Conservation (phyloP, 805 yeast genomes). For the Lachancea fermentati region DNA sequence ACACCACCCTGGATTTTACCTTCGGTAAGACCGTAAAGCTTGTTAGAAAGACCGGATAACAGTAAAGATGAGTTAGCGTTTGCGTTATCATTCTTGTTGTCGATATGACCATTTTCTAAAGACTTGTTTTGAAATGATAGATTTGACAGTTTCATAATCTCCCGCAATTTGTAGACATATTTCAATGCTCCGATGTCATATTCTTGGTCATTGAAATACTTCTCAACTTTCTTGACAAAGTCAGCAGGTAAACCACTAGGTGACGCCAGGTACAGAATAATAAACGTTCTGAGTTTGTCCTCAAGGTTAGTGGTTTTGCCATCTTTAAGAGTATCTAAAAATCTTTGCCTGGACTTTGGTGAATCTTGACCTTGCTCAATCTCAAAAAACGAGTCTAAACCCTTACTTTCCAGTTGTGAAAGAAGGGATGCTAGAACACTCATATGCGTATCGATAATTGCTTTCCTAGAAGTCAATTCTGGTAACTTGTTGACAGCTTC, state of each 20-base stretch:
- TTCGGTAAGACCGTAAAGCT: constrained; percentile 73
- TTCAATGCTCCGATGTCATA: constrained; percentile 58
- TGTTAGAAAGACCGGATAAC: constrained; percentile 69
- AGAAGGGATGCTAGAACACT: constrained; percentile 81
- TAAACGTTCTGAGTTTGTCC: constrained; percentile 85
- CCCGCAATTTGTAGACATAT: constrained; percentile 78
- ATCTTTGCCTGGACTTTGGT: constrained; percentile 46
- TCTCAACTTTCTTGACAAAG: constrained; percentile 56
- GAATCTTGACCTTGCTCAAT: constrained; percentile 75
- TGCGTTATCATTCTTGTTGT: constrained; percentile 24
- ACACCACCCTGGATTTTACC: constrained; percentile 85
- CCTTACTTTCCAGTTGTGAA: constrained; percentile 78
- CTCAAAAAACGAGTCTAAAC: constrained; percentile 86
- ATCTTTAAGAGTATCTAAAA: constrained; percentile 50
- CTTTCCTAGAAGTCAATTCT: constrained; percentile 81
- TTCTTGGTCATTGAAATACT: constrained; percentile 49
- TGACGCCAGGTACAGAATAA: constrained; percentile 63
- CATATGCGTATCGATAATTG: constrained; percentile 94
- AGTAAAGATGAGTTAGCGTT: constrained; percentile 44
- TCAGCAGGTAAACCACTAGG: constrained; percentile 38
- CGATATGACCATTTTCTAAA: constrained; percentile 30
- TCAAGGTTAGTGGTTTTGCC: constrained; percentile 54
- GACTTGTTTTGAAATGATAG: constrained; percentile 34
- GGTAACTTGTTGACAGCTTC: constrained; percentile 91
- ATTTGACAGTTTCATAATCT: constrained; percentile 52